Percentiles rank a stretch among this genome's conserved stretches.
phyloP scores from a whole-genome alignment of 768 basidiomycete genomes.

The Lactarius evosmus region DNA sequence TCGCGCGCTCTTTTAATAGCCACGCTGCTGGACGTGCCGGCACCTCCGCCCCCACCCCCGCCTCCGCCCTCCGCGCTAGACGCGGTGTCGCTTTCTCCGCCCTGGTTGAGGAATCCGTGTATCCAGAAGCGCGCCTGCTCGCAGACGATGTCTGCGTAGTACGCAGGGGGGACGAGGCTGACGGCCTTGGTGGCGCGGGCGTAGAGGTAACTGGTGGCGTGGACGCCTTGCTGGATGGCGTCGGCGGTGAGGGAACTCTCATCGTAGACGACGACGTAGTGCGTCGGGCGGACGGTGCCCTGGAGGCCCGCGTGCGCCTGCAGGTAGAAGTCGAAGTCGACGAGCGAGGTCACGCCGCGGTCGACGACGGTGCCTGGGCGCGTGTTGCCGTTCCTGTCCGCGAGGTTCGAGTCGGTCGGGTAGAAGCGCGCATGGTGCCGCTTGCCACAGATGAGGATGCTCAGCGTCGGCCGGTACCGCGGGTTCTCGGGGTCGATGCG shows the following conservation, averaged over 20 bases:
- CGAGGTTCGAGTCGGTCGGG: conserved; percentile 47
- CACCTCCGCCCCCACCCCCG: conserved; percentile 41
- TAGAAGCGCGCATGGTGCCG: conserved; percentile 61
- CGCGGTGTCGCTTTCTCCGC: conserved; percentile 36
- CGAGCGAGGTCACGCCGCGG: conserved; percentile 59
- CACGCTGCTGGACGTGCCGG: conserved; percentile 32
- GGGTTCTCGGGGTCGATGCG: conserved; percentile 44
- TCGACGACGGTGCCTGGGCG: conserved; percentile 79
- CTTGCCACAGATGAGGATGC: conserved; percentile 81
- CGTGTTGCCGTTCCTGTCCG: conserved; percentile 71
- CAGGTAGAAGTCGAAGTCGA: conserved; percentile 37
- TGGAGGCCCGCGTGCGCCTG: conserved; percentile 74
- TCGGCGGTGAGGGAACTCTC: conserved; percentile 68
- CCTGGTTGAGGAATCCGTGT: conserved; percentile 58
- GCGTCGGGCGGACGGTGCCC: conserved; percentile 68
- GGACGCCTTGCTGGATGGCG: conserved; percentile 68
- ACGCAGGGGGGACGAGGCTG: conserved; percentile 74
- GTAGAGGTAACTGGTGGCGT: conserved; percentile 69
- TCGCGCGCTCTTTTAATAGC: conserved; percentile 36
- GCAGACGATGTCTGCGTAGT: conserved; percentile 80
- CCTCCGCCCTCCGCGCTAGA: conserved; percentile 9
- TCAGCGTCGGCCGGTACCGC: conserved; percentile 58
- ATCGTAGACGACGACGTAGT: conserved; percentile 79
- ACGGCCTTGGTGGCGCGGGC: conserved; percentile 83
- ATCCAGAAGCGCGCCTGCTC: conserved; percentile 76